Evolutionary conservation across 2,329 filamentous ascomycete species (phyloP), one percentile per base, ranked within the genome.

Genomic region (Trichoderma sp.): DNA sequence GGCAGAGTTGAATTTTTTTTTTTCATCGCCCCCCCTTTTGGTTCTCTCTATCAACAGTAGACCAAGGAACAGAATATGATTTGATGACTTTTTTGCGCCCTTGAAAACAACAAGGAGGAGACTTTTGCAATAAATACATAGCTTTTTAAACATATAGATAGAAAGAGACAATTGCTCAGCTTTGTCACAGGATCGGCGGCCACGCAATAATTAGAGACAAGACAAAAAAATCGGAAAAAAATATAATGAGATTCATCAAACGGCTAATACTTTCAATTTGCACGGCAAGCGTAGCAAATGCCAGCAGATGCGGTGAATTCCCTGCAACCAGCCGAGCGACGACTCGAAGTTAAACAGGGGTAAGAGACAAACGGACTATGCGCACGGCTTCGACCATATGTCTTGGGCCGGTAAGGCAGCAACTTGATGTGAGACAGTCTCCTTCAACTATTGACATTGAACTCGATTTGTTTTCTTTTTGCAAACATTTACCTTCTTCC

Each of bases 311-410:
- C 39, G 43, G 60, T 63, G 43, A 72, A 34, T 32, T 53, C n/a
- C 12, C 66, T 72, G 71, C 71, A 72, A 62, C 34, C 43, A 72
- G 68, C 71, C 71, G 71, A 30, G 32, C 43, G 43, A 43, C 51
- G 34, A 34, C 39, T 63, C 26, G 43, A 53, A 26, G 14, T 64
- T 28, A 14, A n/a, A 63, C 71, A 70, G 71, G 71, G 66, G 61
- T 66, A 15, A 28, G 21, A 61, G 15, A 65, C 71, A 72, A 72
- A 72, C 71, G 71, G 71, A 67, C 14, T 39, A 61, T 26, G 6
- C 24, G 58, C 36, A 63, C 34, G 34, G 32, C 32, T 28, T 58
- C 18, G 39, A 36, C 15, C 14, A n/a, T 26, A n/a, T 32, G 53
- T 18, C 56, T 43, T 58, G 28, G 56, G 24, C 56, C 28, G 53